Evolutionary conservation across 2,329 filamentous ascomycete species (phyloP), one percentile per base, ranked within the genome.

Genomic region (Colletotrichum navitas): DNA sequence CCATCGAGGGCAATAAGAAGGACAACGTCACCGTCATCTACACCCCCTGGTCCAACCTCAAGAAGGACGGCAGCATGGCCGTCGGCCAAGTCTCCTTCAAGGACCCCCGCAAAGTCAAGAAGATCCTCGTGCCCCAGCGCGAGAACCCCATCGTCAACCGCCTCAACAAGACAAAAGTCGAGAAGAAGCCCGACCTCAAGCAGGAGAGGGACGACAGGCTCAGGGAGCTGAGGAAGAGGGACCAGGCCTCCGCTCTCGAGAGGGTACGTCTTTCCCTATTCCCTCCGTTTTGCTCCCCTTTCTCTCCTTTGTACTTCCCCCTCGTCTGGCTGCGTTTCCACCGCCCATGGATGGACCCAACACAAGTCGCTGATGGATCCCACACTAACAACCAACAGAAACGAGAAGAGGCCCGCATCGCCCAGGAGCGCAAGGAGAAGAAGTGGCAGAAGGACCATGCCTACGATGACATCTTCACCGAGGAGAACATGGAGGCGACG

Each of bases 1-100:
- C 94, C 69, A 99, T 99, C 77, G 96, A 99, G 85, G 96, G 96
- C 74, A 99, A 99, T 86, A 99, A 99, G 83, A 98, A 98, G 82
- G 95, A 98, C 82, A 98, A 98, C 82, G 86, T 99, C 77, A 97
- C 94, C 21, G 82, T 99, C 78, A 97, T 99, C 78, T 99, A 99
- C 84, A 99, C 96, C 5, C 96, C 96, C 8, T 98, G 96, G 94
- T 93, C 93, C 55, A 99, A 99, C 81, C 88, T 99, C 43, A 93
- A 94, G 80, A 99, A 99, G 80, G 94, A 97, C 79, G 95, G 95
- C 39, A 94, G 92, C 80, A 99, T 99, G 96, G 95, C 94, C 24
- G 92, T 92, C 3, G 96, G 96, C 29, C 96, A 99, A 80, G 96
- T 99, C 64, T 92, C 93, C 74, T 99, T 98, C 85, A 95, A 97